Conservation (phyloP, 345 rosid genomes). For the Conringia planisiliqua region DNA sequence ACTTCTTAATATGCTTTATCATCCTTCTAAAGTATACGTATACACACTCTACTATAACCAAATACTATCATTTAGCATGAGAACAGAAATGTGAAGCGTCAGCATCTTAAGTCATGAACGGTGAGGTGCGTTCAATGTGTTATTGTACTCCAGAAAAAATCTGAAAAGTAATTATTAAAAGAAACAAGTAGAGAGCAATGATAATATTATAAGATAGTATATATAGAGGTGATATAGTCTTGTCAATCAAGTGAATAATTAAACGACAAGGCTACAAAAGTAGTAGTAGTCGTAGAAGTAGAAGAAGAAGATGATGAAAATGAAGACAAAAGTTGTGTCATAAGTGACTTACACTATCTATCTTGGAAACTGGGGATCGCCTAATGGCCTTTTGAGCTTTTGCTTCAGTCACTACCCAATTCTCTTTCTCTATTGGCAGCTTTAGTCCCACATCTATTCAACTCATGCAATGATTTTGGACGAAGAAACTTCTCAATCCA, state of each 20-base stretch:
- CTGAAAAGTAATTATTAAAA: neutral
- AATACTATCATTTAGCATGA: neutral
- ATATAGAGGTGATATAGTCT: conserved; percentile 9
- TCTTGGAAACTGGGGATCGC: conserved; percentile 31
- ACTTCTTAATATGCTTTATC: neutral
- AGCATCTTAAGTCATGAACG: neutral
- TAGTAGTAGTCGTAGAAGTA: neutral
- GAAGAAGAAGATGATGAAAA: conserved; percentile 23
- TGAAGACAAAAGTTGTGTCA: conserved; percentile 30
- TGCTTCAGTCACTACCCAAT: conserved; percentile 16
- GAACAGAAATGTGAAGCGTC: neutral
- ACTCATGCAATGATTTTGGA: conserved; percentile 26
- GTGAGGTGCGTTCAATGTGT: neutral
- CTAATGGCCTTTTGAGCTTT: conserved; percentile 14
- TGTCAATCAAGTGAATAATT: conserved; percentile 21
- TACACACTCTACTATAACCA: neutral
- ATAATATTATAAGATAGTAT: neutral
- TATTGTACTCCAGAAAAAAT: neutral
- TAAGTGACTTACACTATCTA: conserved; percentile 26
- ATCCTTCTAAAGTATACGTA: neutral
- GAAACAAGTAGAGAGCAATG: neutral
- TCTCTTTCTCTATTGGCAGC: conserved; percentile 20
- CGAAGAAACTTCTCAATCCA: conserved; percentile 29
- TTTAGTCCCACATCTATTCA: conserved; percentile 26
- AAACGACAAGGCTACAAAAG: conserved; percentile 16